Conservation (phyloP, 768 basidiomycete genomes). For the Psilocybe subaeruginosa region DNA sequence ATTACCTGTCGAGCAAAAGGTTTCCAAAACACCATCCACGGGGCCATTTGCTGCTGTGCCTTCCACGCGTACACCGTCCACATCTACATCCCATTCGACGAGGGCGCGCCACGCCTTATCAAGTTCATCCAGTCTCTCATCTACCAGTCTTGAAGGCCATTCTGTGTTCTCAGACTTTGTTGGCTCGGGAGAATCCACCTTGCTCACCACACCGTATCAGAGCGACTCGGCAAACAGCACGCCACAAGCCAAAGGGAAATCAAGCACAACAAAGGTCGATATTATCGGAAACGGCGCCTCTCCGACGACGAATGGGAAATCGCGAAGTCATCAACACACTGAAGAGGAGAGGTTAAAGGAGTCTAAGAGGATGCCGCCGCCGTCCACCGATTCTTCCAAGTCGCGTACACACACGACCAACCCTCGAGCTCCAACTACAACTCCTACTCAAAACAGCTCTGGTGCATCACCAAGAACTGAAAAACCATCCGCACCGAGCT, state of each 20-base stretch:
- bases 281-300: not conserved
- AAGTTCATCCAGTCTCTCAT: slow-evolving; percentile 28
- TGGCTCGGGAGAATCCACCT: slow-evolving; percentile 19
- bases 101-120: slow-evolving; percentile 27
- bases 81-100: slow-evolving; percentile 12
- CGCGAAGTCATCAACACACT: too few relatives aligned
- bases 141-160: slow-evolving; percentile 44
- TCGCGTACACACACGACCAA: too few relatives aligned
- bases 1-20: not conserved
- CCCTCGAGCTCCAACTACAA: too few relatives aligned
- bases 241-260: slow-evolving; percentile 23
- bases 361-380: too few relatives aligned
- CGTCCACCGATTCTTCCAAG: too few relatives aligned
- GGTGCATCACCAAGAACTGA: too few relatives aligned
- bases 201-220: slow-evolving; percentile 9
- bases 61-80: slow-evolving; percentile 30
- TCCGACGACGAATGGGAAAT: not conserved
- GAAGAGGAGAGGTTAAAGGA: too few relatives aligned
- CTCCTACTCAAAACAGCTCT: too few relatives aligned
- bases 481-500: not conserved
- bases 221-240: slow-evolving; percentile 31
- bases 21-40: slow-evolving; percentile 5
- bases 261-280: too few relatives aligned
- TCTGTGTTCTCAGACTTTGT: slow-evolving; percentile 39
- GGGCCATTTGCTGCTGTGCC: slow-evolving; percentile 17